Percentiles rank a stretch among this genome's conserved stretches.
Conservation (phyloP, 805 yeast genomes). For the Jamesozyma jinghongensis region DNA sequence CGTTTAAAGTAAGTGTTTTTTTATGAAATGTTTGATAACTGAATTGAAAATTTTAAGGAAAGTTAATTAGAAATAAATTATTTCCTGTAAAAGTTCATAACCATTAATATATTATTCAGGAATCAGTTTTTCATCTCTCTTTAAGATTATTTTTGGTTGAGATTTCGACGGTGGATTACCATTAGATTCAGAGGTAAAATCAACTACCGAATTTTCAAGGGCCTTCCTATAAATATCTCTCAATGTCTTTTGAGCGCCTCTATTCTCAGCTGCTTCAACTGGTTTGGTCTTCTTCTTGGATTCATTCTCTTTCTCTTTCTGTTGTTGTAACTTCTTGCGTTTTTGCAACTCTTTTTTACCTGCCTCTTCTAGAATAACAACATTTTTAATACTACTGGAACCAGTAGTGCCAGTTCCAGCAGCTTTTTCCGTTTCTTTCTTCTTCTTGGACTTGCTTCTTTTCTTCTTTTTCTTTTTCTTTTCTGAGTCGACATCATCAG, state of each 20-base stretch:
- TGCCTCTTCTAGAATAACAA: conserved; percentile 27
- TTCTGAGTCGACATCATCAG: conserved; percentile 7
- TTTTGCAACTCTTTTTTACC: conserved; percentile 25
- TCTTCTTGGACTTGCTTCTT: conserved; percentile 10
- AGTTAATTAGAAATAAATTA: too few species aligned
- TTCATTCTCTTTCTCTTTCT: conserved; percentile 11
- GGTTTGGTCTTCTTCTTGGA: too few species aligned
- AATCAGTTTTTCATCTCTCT: conserved; percentile 5
- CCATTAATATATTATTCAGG: too few species aligned
- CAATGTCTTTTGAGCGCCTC: not conserved
- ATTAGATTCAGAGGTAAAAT: not conserved
- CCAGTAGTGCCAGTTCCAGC: conserved; percentile 2
- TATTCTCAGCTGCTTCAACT: not conserved
- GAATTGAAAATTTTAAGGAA: too few species aligned
- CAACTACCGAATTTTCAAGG: too few species aligned
- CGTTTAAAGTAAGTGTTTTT: too few species aligned
- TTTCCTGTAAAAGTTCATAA: too few species aligned
- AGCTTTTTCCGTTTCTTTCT: conserved; percentile 3
- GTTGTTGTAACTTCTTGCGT: conserved; percentile 16
- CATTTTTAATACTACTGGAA: conserved; percentile 13
- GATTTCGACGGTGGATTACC: not conserved
- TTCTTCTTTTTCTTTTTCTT: conserved; percentile 12
- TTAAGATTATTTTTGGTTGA: conserved; percentile 3
- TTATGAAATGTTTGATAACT: too few species aligned
- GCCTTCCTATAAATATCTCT: not conserved